Percentiles rank a stretch among this genome's conserved stretches.
Evolutionary conservation across 192 early-diverging fungal genomes (phyloP).

Genomic region (Backusella macrospora): DNA sequence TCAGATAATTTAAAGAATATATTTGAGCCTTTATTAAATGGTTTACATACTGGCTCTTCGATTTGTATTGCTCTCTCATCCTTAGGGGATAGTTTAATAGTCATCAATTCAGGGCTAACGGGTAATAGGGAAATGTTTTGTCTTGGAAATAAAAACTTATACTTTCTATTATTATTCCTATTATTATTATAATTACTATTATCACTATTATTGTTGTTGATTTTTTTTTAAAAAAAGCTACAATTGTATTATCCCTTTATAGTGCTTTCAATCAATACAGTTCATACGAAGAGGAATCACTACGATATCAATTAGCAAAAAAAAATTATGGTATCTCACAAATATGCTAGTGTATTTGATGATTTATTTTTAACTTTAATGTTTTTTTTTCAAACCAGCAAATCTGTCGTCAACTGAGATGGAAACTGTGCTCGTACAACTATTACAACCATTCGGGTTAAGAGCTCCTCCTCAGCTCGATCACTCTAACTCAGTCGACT

Average conservation of each 20-base stretch:
- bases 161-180: too few relatives aligned
- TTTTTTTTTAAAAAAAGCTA: background rate
- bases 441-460: background rate
- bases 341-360: background rate
- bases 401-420: conserved; percentile 5
- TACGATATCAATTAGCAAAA: background rate
- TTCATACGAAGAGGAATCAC: background rate
- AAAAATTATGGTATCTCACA: background rate
- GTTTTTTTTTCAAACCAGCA: background rate
- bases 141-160: background rate
- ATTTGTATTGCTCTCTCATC: background rate
- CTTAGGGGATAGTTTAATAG: background rate
- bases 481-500: background rate
- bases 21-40: background rate
- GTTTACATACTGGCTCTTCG: background rate
- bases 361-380: background rate
- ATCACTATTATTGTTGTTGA: background rate
- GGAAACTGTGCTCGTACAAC: background rate
- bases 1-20: background rate
- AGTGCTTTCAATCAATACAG: background rate
- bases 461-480: conserved; percentile 1
- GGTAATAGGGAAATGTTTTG: background rate
- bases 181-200: background rate
- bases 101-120: background rate
- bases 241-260: background rate